These are phyloP conservation scores for Neltuma alba DNA, from an alignment of 306 rosid species.

Conservation along the genomic window DNA sequence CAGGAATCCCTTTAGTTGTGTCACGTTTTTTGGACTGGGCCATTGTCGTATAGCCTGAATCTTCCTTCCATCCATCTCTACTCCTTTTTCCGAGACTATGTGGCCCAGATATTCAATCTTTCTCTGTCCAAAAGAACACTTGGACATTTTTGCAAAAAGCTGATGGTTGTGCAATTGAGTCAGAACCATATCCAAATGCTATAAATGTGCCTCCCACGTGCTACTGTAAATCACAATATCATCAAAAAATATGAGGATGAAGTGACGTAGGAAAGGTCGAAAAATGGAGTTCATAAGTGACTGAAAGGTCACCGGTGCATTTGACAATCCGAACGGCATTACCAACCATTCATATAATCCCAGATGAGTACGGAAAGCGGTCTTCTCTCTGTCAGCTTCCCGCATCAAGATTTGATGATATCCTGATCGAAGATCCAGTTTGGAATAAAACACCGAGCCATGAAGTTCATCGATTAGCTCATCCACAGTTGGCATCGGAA, in stretches of 20 bases:
- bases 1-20: no score
- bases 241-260: no score
- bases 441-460: not conserved
- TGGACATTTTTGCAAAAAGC: not conserved
- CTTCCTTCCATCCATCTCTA: not conserved
- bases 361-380: not conserved
- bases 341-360: not conserved
- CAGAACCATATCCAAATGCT: not conserved
- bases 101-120: not conserved
- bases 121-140: not conserved
- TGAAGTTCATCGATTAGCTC: not conserved
- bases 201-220: not conserved
- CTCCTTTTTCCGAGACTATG: rapidly evolving
- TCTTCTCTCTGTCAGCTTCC: not conserved
- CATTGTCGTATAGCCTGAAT: not conserved
- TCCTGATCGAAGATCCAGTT: not conserved
- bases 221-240: not conserved
- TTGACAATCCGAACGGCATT: not conserved
- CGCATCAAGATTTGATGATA: not conserved
- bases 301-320: not conserved
- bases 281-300: not conserved
- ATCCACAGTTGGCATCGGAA: not conserved
- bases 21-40: no score
- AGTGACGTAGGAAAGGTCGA: not conserved
- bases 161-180: rapidly evolving